Percentiles rank a stretch among this genome's conserved stretches.
Conservation (phyloP, 495 filamentous ascomycete genomes). For the Pseudoneurospora amorphoporcata region DNA sequence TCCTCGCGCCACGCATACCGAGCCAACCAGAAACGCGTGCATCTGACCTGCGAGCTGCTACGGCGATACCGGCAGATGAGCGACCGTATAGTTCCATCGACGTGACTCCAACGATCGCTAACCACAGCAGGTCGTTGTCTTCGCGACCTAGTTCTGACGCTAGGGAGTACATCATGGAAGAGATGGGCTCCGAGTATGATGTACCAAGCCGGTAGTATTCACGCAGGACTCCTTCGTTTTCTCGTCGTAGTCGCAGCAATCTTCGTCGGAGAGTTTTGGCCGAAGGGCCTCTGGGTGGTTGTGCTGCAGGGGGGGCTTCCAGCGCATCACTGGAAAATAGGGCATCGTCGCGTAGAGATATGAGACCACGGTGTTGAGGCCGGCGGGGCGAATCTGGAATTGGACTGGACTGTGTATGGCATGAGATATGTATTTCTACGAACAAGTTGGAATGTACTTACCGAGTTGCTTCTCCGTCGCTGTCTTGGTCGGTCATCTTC, state of each 20-base stretch:
- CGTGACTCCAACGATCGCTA: slow-evolving; percentile 83
- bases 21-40: slow-evolving; percentile 61
- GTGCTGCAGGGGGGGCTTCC: slow-evolving; percentile 45
- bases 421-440: slow-evolving; percentile 13
- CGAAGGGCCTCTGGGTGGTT: slow-evolving; percentile 52
- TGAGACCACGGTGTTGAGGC: slow-evolving; percentile 37
- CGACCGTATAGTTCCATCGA: slow-evolving; percentile 87
- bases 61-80: slow-evolving; percentile 66
- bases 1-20: slow-evolving; percentile 69
- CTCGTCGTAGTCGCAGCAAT: slow-evolving; percentile 61
- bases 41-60: slow-evolving; percentile 48
- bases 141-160: slow-evolving; percentile 92
- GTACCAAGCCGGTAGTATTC: slow-evolving; percentile 78
- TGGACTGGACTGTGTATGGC: slow-evolving; percentile 42
- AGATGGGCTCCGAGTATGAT: slow-evolving; percentile 90
- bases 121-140: slow-evolving; percentile 93
- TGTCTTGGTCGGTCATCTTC: slow-evolving; percentile 63
- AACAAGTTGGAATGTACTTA: slow-evolving; percentile 32
- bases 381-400: slow-evolving; percentile 42
- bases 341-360: slow-evolving; percentile 35
- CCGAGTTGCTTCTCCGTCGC: slow-evolving; percentile 77
- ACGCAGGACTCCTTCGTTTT: slow-evolving; percentile 61
- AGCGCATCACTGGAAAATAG: slow-evolving; percentile 29
- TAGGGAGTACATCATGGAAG: slow-evolving; percentile 83
- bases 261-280: slow-evolving; percentile 58